phyloP scores from a whole-genome alignment of 805 yeast genomes.

The Candida argentea region DNA sequence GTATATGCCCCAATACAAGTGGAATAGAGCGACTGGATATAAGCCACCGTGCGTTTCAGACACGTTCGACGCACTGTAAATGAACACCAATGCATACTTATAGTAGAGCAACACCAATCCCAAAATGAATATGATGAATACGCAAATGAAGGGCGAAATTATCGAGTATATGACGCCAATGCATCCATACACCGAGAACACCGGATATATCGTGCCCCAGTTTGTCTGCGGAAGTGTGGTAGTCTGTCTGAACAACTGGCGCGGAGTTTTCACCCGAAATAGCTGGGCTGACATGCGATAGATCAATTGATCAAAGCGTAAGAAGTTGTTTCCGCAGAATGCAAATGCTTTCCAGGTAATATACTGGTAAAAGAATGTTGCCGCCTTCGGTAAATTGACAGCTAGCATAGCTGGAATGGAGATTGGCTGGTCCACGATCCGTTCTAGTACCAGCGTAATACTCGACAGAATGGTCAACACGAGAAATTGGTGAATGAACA shows the following conservation, averaged over 20 bases:
- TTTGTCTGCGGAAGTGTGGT: conserved; percentile 36
- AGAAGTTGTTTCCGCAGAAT: conserved; percentile 60
- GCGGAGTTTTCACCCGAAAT: conserved; percentile 47
- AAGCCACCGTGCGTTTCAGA: conserved; percentile 62
- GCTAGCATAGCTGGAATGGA: conserved; percentile 67
- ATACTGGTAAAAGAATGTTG: conserved; percentile 77
- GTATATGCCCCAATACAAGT: conserved; percentile 71
- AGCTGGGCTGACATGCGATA: conserved; percentile 24
- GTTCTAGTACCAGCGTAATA: conserved; percentile 50
- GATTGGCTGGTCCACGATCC: conserved; percentile 57
- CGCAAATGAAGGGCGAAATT: conserved; percentile 66
- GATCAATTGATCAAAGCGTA: conserved; percentile 48
- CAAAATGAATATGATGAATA: conserved; percentile 50
- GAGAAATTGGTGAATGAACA: conserved; percentile 73
- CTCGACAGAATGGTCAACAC: conserved; percentile 84
- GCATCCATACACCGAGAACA: conserved; percentile 65
- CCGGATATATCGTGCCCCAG: conserved; percentile 78
- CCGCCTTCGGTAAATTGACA: conserved; percentile 71
- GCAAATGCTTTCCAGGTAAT: conserved; percentile 66
- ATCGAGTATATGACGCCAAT: conserved; percentile 73
- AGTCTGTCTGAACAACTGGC: conserved; percentile 39
- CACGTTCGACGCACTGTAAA: conserved; percentile 39
- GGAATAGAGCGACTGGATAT: conserved; percentile 68
- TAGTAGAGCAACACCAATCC: conserved; percentile 48
- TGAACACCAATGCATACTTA: conserved; percentile 57